Evolutionary conservation across 257 asterid species (phyloP).

Genomic region (Buddleja alternifolia): DNA sequence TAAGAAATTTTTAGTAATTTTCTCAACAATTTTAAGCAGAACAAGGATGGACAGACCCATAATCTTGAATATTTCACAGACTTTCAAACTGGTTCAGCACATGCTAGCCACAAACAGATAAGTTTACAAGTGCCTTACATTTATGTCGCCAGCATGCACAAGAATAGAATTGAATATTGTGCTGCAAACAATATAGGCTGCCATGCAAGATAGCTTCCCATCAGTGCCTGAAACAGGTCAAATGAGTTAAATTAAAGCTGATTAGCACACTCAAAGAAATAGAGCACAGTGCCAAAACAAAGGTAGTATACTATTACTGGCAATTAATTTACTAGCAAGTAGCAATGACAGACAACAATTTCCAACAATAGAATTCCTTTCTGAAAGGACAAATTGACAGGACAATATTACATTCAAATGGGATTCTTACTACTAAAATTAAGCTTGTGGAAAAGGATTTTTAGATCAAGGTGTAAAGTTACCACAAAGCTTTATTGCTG

Average conservation of each 20-base stretch:
- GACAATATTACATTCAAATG: background rate
- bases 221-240: constrained; percentile 67
- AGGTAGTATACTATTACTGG: constrained; percentile 1
- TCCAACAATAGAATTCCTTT: background rate
- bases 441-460: constrained; percentile 5
- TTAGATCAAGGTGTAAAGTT: constrained; percentile 29
- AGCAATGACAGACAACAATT: too few species aligned
- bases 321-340: background rate
- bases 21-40: too few species aligned
- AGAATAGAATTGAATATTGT: constrained; percentile 65
- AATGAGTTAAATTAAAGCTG: constrained; percentile 26
- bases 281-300: constrained; percentile 20
- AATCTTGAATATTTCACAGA: background rate
- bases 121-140: constrained; percentile 54
- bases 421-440: background rate
- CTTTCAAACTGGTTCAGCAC: constrained; percentile 11
- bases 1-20: too few species aligned
- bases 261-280: constrained; percentile 18
- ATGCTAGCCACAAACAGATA: constrained; percentile 13
- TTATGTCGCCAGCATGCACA: constrained; percentile 64
- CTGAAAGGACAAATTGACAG: background rate
- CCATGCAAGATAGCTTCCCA: constrained; percentile 84
- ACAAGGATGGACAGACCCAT: background rate
- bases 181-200: constrained; percentile 80
- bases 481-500: constrained; percentile 89